A percentile compares a stretch with the other conserved stretches of the same genome.
Conservation (phyloP, 345 rosid genomes). For the Camelina neglecta region DNA sequence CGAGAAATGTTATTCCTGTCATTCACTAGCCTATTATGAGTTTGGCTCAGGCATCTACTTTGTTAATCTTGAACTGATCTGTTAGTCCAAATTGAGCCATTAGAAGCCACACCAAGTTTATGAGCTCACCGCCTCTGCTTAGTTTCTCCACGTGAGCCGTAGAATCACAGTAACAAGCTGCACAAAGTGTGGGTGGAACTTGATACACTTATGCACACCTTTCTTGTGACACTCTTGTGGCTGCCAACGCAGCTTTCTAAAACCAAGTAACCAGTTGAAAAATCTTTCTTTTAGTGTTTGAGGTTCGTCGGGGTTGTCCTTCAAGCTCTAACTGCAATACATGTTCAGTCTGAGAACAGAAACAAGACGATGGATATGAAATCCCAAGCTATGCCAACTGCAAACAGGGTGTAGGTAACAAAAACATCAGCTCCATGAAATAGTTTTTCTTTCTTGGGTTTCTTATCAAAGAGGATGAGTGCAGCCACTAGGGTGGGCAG, state of each 20-base stretch:
- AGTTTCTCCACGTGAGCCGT: conserved; percentile 48
- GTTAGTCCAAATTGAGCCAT: conserved; percentile 78
- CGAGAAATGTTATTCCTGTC: conserved; percentile 14
- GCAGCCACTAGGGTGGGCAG: conserved; percentile 39
- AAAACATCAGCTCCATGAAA: conserved; percentile 45
- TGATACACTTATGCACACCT: not conserved
- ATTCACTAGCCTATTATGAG: not conserved
- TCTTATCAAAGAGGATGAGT: conserved; percentile 45
- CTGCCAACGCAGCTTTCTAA: conserved; percentile 39
- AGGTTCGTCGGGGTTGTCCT: conserved; percentile 1
- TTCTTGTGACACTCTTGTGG: not conserved
- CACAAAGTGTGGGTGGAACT: conserved; percentile 21
- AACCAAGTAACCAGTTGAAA: conserved; percentile 34
- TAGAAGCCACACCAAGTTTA: conserved; percentile 67
- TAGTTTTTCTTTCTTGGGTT: conserved; percentile 25
- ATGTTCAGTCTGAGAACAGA: conserved; percentile 62
- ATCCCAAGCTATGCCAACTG: conserved; percentile 56
- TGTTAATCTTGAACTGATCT: conserved; percentile 59
- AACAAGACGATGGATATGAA: conserved; percentile 47
- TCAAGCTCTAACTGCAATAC: conserved; percentile 36
- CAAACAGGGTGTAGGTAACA: conserved; percentile 54
- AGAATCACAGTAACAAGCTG: conserved; percentile 60
- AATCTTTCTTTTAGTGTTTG: not conserved
- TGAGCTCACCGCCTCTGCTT: conserved; percentile 66
- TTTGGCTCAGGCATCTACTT: conserved; percentile 59